Base-by-base conservation (phyloP, 768 basidiomycete genomes). In the Russula sp. region DNA sequence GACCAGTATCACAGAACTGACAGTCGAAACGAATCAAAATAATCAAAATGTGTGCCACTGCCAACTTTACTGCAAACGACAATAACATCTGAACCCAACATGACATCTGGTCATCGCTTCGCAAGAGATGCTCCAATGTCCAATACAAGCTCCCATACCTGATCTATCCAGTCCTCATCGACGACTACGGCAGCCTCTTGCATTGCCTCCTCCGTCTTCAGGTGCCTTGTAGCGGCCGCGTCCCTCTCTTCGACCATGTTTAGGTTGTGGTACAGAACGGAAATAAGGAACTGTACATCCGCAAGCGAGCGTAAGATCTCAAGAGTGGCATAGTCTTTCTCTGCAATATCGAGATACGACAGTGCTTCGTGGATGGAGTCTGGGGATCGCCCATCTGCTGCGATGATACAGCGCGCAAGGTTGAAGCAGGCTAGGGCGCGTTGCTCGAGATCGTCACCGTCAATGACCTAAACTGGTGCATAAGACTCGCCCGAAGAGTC, bases 401-500 rank as follows among this genome's bases (percentile, higher is more conserved):
- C 85, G 38, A 94, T 81, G 49, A 89, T 84, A 70, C 90, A 90
- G 62, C 92, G 82, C 7, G 89, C 89, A 54, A 90, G 73, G 2
- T 83, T 87, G 72, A 89, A 84, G 70, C 85, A 89, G 44, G 84
- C 88, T 57, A 89, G 81, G 16, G 86, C 92, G 54, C 90, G 83
- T 62, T 86, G 87, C 71, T 94, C 92, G 16, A 88, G 70, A 67
- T 93, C 89, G 56, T 84, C 80, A 5, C 89, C 91, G 57, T 76
- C 77, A 51, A 91, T 84, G 40, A 92, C 75, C 90, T 92, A 66
- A 2, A 53, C 20, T 24, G 32, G 3, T 18, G 32, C 28, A 30
- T 60, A 46, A 64, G 18, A 34, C 28, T 32, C 40, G 14, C n/a
- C n/a, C 22, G 32, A 28, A 14, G 48, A 14, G 14, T 22, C 48